Conservation (phyloP, 1,284 basidiomycete species). For the Bjerkandera adusta region DNA sequence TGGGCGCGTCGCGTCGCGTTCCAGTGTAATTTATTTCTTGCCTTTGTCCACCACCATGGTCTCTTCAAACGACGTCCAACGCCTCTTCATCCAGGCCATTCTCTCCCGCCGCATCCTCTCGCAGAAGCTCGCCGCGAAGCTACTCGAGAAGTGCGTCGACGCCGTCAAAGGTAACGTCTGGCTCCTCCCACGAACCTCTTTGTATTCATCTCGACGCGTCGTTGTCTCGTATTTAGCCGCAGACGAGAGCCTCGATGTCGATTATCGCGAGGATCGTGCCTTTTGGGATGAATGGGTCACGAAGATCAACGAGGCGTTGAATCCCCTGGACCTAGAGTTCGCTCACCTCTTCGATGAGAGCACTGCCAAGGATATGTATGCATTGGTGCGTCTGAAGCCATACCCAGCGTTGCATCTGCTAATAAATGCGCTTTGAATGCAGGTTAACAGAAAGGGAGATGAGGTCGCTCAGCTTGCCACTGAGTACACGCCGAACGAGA, state of each 20-base stretch:
- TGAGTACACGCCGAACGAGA: conserved; percentile 74
- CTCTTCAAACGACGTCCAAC: conserved; percentile 57
- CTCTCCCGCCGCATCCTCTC: conserved; percentile 69
- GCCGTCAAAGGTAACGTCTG: conserved; percentile 51
- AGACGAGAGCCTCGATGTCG: conserved; percentile 47
- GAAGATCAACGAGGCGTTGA: conserved; percentile 57
- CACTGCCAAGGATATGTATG: conserved; percentile 61
- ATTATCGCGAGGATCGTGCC: conserved; percentile 38
- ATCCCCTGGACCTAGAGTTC: conserved; percentile 72
- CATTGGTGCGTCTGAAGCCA: conserved; percentile 45
- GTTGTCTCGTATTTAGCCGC: conserved; percentile 37
- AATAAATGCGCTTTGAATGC: background rate
- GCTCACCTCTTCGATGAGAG: conserved; percentile 60
- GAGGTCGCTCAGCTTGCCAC: conserved; percentile 81
- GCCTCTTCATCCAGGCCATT: conserved; percentile 74
- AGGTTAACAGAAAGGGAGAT: conserved; percentile 80
- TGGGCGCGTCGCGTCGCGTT: conserved; percentile 18
- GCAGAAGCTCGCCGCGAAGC: conserved; percentile 53
- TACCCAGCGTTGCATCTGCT: background rate
- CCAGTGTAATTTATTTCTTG: conserved; percentile 7
- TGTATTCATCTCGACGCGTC: no score
- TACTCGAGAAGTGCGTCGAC: conserved; percentile 67
- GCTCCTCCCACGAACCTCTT: no score
- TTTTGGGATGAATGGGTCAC: conserved; percentile 61
- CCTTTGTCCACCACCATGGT: conserved; percentile 33